Base-by-base conservation (phyloP, 2,329 filamentous ascomycete genomes). In the Aspergillus persii region DNA sequence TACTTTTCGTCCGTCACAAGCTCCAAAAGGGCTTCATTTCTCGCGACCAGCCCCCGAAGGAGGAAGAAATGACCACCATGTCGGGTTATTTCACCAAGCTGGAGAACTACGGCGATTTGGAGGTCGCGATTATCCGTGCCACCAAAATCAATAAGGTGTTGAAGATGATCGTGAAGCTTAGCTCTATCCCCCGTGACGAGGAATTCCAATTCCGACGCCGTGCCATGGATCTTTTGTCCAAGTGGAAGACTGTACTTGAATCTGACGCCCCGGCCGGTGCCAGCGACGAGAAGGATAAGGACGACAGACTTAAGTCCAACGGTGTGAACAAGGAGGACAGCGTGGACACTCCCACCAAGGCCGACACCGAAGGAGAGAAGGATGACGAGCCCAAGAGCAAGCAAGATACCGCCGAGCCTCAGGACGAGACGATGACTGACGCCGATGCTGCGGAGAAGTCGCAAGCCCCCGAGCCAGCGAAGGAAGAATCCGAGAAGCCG, bases 131-230 rank as follows among this genome's bases (percentile, higher is more conserved):
- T 68, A 96, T 98, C 69, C 87, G 91, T 63, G 82, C 81, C 12
- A 99, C 95, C 62, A 99, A 98, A 83, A 97, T 99, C 77, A 94
- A 98, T 86, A 99, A 99, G 80, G 94, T 99, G 9, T 84, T 99
- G 58, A 96, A 96, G 80, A 92, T 89, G 4, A 95, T 99, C 66
- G 81, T 97, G 69, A 97, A 96, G 80, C 82, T 99, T 8, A 84
- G 88, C 48, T 83, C 83, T 3, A 96, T 99, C 66, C 93, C 93
- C 4, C 89, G 88, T 61, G 95, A 99, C 65, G 90, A 93, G 39
- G 90, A 96, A 66, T 96, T 89, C 76, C 80, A 90, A 57, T 97
- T 99, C 85, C 96, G 95, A 80, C 81, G 87, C 64, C 89, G 95
- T 54, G 93, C 92, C 39, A 84, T 90, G 64, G 82, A 84, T 5